A percentile compares a stretch with the other conserved stretches of the same genome.
phyloP scores from a whole-genome alignment of 495 filamentous ascomycete genomes.

The Penicillium odoratum region DNA sequence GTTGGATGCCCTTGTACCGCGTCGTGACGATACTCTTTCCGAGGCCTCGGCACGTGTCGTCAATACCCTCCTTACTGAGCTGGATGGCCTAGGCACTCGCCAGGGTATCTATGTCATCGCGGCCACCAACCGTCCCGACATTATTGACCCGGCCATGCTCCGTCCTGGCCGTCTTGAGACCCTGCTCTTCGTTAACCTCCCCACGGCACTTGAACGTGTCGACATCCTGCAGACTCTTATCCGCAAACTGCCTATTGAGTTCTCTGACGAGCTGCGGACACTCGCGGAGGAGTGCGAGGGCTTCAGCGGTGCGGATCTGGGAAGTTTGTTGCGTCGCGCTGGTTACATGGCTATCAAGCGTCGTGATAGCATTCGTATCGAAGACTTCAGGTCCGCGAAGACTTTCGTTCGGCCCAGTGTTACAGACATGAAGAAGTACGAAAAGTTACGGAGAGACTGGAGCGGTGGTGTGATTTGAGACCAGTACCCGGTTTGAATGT shows the following conservation, averaged over 20 bases:
- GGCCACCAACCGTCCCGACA: slow-evolving; percentile 92
- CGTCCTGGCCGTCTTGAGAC: slow-evolving; percentile 89
- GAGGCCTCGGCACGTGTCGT: slow-evolving; percentile 88
- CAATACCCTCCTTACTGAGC: slow-evolving; percentile 94
- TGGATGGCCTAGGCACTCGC: slow-evolving; percentile 80
- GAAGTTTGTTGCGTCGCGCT: slow-evolving; percentile 72
- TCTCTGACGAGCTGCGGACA: slow-evolving; percentile 42
- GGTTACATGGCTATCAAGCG: slow-evolving; percentile 74
- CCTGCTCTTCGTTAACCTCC: slow-evolving; percentile 86
- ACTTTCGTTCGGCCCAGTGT: slow-evolving; percentile 77
- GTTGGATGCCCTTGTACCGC: slow-evolving; percentile 86
- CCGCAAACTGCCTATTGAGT: slow-evolving; percentile 59
- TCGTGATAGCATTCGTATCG: slow-evolving; percentile 55
- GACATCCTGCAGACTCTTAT: slow-evolving; percentile 82
- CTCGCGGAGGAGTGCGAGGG: slow-evolving; percentile 77
- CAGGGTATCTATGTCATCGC: slow-evolving; percentile 92
- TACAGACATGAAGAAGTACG: slow-evolving; percentile 69
- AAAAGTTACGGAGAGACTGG: slow-evolving; percentile 55
- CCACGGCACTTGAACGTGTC: slow-evolving; percentile 72
- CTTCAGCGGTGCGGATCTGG: slow-evolving; percentile 88
- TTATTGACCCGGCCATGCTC: slow-evolving; percentile 94
- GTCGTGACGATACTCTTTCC: slow-evolving; percentile 74
- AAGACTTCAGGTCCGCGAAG: slow-evolving; percentile 78
- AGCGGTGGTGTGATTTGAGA: slow-evolving; percentile 35
- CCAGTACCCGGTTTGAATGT: neutral